Evolutionary conservation across 352 stramenopile species (phyloP).

Genomic region (Globisporangium barbulae): DNA sequence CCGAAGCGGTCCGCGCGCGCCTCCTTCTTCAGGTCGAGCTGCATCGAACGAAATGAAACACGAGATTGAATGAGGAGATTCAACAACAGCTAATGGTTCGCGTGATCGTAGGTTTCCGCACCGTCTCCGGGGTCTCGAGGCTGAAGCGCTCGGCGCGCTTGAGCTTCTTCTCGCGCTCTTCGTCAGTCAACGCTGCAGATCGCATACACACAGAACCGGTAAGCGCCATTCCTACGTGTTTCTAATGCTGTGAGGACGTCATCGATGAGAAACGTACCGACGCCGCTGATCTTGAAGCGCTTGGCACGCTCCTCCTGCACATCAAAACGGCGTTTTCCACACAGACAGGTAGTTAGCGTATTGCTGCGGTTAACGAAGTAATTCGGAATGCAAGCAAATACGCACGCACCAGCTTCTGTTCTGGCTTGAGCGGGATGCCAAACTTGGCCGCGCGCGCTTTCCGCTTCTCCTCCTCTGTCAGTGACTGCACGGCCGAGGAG

Average conservation of each 20-base stretch:
- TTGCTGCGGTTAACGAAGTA: background rate
- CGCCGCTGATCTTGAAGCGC: slow-evolving; percentile 62
- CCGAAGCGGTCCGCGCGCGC: slow-evolving; percentile 79
- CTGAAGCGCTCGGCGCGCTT: slow-evolving; percentile 76
- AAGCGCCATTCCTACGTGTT: background rate
- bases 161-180: slow-evolving; percentile 65
- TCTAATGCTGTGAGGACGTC: background rate
- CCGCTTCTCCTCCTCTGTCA: slow-evolving; percentile 79
- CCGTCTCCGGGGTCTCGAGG: slow-evolving; percentile 73
- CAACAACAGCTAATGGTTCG: background rate
- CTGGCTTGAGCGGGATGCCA: slow-evolving; percentile 62
- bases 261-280: slow-evolving; percentile 20
- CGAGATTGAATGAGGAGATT: no score
- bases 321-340: background rate
- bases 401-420: slow-evolving; percentile 67
- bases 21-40: slow-evolving; percentile 84
- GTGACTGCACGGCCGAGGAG: slow-evolving; percentile 19
- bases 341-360: background rate
- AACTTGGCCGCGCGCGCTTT: slow-evolving; percentile 78
- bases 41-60: background rate
- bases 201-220: background rate
- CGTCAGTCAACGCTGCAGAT: slow-evolving; percentile 21
- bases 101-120: slow-evolving; percentile 20
- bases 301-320: slow-evolving; percentile 67
- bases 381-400: background rate